These are phyloP conservation scores for Mycena kentingensis DNA, from an alignment of 768 basidiomycete genomes.

Conservation along the genomic window DNA sequence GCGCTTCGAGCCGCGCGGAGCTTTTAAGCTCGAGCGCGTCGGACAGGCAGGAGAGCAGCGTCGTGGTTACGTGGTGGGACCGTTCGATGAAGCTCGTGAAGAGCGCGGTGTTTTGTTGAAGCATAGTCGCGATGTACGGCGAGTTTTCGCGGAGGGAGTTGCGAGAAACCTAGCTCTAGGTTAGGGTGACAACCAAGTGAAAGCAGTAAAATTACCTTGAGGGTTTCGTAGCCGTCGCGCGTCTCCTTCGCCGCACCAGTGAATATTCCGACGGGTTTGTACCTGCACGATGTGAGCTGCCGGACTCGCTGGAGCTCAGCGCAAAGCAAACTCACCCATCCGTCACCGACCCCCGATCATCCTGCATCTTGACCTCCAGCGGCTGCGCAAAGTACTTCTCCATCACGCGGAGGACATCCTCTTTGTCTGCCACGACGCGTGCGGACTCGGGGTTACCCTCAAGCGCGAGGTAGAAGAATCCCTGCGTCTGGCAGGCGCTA, in stretches of 20 bases:
- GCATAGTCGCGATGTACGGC: constrained; percentile 3
- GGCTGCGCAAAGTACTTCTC: constrained; percentile 17
- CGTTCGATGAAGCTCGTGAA: constrained; percentile 10
- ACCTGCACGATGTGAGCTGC: constrained; percentile 10
- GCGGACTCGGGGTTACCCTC: constrained; percentile 7
- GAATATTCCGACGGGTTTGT: constrained; percentile 17
- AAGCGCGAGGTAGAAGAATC: constrained; percentile 20
- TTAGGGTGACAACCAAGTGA: not conserved
- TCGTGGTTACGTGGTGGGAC: constrained; percentile 11
- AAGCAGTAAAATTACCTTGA: constrained; percentile 6
- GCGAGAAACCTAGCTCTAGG: constrained; percentile 13
- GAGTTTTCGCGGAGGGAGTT: constrained; percentile 7
- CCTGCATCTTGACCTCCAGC: constrained; percentile 16
- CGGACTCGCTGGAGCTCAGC: not conserved
- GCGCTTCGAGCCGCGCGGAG: constrained; percentile 9
- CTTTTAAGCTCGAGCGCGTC: constrained; percentile 10
- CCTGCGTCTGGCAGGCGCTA: constrained; percentile 14
- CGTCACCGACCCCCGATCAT: constrained; percentile 11
- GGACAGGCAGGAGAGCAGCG: constrained; percentile 12
- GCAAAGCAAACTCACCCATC: constrained; percentile 13
- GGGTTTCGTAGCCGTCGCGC: constrained; percentile 18
- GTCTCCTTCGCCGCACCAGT: constrained; percentile 8
- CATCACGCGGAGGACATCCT: constrained; percentile 15
- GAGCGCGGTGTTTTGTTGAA: constrained; percentile 10
- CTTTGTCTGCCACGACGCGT: constrained; percentile 12